phyloP scores from a whole-genome alignment of 805 yeast genomes.

The Grigorovia jiainica region DNA sequence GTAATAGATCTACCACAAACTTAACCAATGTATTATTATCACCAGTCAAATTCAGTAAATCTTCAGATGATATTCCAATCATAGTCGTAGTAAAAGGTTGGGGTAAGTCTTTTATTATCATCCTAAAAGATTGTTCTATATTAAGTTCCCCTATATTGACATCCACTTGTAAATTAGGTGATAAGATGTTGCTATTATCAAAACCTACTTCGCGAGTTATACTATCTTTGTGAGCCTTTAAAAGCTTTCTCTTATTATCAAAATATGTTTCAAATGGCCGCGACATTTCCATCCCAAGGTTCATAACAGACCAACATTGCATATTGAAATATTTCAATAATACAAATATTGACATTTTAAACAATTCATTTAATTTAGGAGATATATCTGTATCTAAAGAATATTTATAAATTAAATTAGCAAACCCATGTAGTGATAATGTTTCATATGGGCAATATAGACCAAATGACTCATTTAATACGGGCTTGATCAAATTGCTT shows the following conservation, averaged over 20 bases:
- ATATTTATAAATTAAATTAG: slow-evolving; percentile 11
- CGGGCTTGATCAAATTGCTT: slow-evolving; percentile 6
- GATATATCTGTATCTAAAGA: not conserved
- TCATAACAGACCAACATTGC: slow-evolving; percentile 15
- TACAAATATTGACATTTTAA: slow-evolving; percentile 21
- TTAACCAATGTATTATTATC: slow-evolving; percentile 15
- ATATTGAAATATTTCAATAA: slow-evolving; percentile 22
- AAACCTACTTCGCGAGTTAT: not conserved
- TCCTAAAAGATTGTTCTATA: slow-evolving; percentile 10
- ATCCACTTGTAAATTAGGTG: too few relatives aligned
- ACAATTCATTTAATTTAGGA: slow-evolving; percentile 8
- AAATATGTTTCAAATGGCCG: slow-evolving; percentile 18
- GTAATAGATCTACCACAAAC: slow-evolving; percentile 11
- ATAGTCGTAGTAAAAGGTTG: slow-evolving; percentile 12
- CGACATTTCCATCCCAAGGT: slow-evolving; percentile 15
- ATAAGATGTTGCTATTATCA: too few relatives aligned
- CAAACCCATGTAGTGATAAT: slow-evolving; percentile 26
- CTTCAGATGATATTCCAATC: slow-evolving; percentile 6
- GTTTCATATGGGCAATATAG: slow-evolving; percentile 20
- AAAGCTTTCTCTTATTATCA: not conserved
- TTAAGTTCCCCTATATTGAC: not conserved
- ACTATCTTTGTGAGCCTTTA: slow-evolving; percentile 1
- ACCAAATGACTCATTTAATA: slow-evolving; percentile 22
- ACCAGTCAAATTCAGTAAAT: slow-evolving; percentile 6
- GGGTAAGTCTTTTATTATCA: slow-evolving; percentile 11